Base-by-base conservation (phyloP, 192 early-diverging fungal species). In the Paraglomus occultum region DNA sequence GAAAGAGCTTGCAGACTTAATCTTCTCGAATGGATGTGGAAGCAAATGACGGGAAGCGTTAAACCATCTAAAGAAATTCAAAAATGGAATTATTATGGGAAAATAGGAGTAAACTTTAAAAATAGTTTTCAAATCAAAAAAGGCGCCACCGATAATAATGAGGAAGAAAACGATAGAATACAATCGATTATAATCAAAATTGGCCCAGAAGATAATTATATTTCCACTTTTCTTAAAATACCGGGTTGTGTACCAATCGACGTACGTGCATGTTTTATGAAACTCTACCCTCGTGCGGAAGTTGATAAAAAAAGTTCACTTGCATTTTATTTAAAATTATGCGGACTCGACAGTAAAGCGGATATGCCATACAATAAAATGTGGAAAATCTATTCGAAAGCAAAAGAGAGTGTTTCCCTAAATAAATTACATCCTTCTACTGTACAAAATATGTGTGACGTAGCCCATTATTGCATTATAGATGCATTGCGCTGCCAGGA, bases 311-410 rank as follows among this genome's bases (percentile, higher is more conserved):
- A 50, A 50, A 50, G 49, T 50, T 50, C 49, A 50, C 49, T 50
- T 50, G 49, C 49, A 57, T 57, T 57, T 31, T 57, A 31, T 39
- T 57, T 57, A 57, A 57, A 57, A 57, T 12, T 20, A 20, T 57
- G 22, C 31, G 54, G 54, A 20, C 22, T 22, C 4, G 54, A 9
- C 4, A 39, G 6, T 57, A 57, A 57, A 58, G 55, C 55, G 15
- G 20, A 58, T 22, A 58, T 58, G 55, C 22, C 31, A 58, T 58
- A 58, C 31, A 31, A 58, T 58, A 23, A 58, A 23, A 58, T 58
- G 31, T 39, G 31, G 9, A 58, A 22, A 58, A 58, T 58, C 55
- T 58, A 58, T 58, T 58, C 55, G 31, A 3, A 58, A 58, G 55
- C 55, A 23, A 58, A 58, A 58, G 3, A 58, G 20, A 8, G 22